phyloP scores from a whole-genome alignment of 1,139 yeast genomes.

The Pichiaceae sp. region DNA sequence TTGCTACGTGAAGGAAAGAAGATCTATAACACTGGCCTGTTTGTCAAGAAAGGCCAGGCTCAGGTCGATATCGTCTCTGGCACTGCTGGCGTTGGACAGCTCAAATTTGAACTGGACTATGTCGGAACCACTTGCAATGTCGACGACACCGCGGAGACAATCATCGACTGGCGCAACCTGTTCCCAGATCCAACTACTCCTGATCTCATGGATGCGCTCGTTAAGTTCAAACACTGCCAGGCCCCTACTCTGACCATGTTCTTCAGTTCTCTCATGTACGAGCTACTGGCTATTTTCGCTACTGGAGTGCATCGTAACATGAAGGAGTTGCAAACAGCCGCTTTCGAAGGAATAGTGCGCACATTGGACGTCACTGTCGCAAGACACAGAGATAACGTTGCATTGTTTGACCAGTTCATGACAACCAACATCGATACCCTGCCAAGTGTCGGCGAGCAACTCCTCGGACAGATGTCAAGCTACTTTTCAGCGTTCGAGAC shows the following conservation, averaged over 20 bases:
- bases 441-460: slow-evolving; percentile 44
- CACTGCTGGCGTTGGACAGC: slow-evolving; percentile 33
- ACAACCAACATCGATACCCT: slow-evolving; percentile 13
- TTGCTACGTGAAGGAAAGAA: slow-evolving; percentile 25
- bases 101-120: slow-evolving; percentile 57
- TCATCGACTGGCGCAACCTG: slow-evolving; percentile 47
- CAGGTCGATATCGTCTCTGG: slow-evolving; percentile 17
- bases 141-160: slow-evolving; percentile 47
- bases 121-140: slow-evolving; percentile 64
- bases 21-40: slow-evolving; percentile 17
- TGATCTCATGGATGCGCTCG: slow-evolving; percentile 28
- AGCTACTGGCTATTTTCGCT: slow-evolving; percentile 27
- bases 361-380: slow-evolving; percentile 58
- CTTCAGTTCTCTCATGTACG: slow-evolving; percentile 43
- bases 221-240: slow-evolving; percentile 37
- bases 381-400: slow-evolving; percentile 55
- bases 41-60: slow-evolving; percentile 19
- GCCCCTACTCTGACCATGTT: slow-evolving; percentile 38
- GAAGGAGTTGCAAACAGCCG: slow-evolving; percentile 20
- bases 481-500: slow-evolving; percentile 41
- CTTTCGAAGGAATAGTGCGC: slow-evolving; percentile 51
- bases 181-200: slow-evolving; percentile 24
- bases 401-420: slow-evolving; percentile 44
- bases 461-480: slow-evolving; percentile 38
- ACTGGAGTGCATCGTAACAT: slow-evolving; percentile 8